Evolutionary conservation across 2,329 filamentous ascomycete species (phyloP).

Genomic region (Ophioceras dolichostomum): DNA sequence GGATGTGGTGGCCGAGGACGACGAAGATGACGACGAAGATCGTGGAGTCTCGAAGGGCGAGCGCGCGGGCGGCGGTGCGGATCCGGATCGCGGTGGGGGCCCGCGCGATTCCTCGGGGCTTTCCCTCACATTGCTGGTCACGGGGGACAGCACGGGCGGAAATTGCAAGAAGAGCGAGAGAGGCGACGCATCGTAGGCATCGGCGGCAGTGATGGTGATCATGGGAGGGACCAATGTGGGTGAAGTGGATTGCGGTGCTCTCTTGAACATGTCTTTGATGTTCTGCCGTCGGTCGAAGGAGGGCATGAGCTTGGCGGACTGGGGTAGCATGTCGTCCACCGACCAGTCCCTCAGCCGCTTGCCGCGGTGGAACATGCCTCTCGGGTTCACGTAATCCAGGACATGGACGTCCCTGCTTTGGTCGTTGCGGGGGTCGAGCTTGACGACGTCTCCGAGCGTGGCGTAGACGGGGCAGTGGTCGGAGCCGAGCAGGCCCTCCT

Average conservation of each 20-base stretch:
- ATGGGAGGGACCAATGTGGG: too few species aligned
- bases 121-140: too few species aligned
- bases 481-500: slow-evolving; percentile 86
- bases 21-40: too few species aligned
- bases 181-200: slow-evolving; percentile 39
- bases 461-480: slow-evolving; percentile 94
- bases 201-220: too few species aligned
- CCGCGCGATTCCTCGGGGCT: too few species aligned
- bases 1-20: too few species aligned
- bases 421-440: slow-evolving; percentile 27
- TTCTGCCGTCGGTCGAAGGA: slow-evolving; percentile 77
- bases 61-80: too few species aligned
- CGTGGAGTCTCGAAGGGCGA: too few species aligned
- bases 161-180: not conserved
- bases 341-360: slow-evolving; percentile 54
- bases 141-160: not conserved
- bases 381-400: slow-evolving; percentile 66
- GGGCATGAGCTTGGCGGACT: slow-evolving; percentile 73
- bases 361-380: slow-evolving; percentile 58
- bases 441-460: slow-evolving; percentile 52
- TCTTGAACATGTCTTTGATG: slow-evolving; percentile 96
- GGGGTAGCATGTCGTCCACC: slow-evolving; percentile 52
- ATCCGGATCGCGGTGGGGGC: too few species aligned
- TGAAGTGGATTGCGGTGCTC: too few species aligned
- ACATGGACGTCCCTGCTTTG: slow-evolving; percentile 39